These are phyloP conservation scores for Whalleya microplaca DNA, from an alignment of 2,329 filamentous ascomycete genomes.

Conservation along the genomic window DNA sequence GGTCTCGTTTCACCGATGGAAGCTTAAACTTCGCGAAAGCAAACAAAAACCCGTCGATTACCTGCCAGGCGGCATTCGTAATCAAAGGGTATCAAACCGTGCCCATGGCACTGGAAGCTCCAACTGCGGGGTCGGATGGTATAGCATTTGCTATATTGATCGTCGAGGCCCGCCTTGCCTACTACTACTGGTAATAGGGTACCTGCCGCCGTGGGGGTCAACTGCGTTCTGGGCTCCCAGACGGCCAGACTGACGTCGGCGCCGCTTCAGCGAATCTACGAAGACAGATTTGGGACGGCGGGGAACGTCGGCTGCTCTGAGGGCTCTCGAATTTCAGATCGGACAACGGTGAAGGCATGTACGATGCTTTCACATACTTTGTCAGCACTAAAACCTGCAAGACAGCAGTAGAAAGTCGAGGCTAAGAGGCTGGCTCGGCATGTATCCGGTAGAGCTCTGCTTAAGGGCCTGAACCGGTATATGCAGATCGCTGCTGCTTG, in stretches of 20 bases:
- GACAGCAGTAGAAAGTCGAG: slow-evolving; percentile 2
- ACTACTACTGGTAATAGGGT: background rate
- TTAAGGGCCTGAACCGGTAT: too few relatives aligned
- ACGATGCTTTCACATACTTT: slow-evolving; percentile 5
- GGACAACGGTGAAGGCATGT: slow-evolving; percentile 3
- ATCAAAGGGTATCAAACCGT: slow-evolving; percentile 16
- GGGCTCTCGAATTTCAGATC: slow-evolving; percentile 1
- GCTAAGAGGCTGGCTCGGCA: background rate
- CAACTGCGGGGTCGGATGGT: slow-evolving; percentile 22
- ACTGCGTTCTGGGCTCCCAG: background rate
- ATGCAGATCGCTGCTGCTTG: too few relatives aligned
- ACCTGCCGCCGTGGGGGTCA: background rate
- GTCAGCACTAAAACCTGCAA: slow-evolving; percentile 12
- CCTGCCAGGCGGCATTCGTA: slow-evolving; percentile 8
- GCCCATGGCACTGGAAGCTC: slow-evolving; percentile 27
- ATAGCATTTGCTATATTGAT: slow-evolving; percentile 2
- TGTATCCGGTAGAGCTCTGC: background rate
- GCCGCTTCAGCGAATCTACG: background rate
- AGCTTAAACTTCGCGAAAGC: background rate
- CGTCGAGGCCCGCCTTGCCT: background rate
- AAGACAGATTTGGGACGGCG: background rate
- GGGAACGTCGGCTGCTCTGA: background rate
- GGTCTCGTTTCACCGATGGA: background rate
- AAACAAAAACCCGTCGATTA: background rate
- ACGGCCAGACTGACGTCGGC: background rate